Conservation (phyloP, 371 early-diverging fungal species). For the Mucor racemosus region DNA sequence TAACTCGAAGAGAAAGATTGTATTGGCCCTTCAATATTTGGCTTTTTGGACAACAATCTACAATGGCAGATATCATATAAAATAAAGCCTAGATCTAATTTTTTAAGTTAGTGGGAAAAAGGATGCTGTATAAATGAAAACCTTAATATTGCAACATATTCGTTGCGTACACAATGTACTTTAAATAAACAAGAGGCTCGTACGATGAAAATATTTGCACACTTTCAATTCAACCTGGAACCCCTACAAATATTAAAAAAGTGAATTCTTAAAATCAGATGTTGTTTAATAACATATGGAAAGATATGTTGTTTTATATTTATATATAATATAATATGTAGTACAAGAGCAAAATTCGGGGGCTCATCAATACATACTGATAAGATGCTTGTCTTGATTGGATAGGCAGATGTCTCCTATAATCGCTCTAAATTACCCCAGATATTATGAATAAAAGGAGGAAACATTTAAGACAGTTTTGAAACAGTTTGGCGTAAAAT, state of each 20-base stretch:
- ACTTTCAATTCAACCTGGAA: not conserved
- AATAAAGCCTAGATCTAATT: too few species aligned
- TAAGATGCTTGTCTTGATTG: conserved; percentile 8
- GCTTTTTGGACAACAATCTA: too few species aligned
- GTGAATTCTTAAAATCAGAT: not conserved
- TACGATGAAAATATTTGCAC: not conserved
- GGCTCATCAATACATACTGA: not conserved
- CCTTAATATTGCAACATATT: too few species aligned
- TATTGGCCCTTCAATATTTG: too few species aligned
- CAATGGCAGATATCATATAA: too few species aligned
- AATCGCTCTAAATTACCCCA: conserved; percentile 5
- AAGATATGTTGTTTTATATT: too few species aligned
- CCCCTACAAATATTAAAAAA: not conserved
- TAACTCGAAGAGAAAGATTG: too few species aligned
- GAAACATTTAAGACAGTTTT: conserved; percentile 6
- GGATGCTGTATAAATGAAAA: too few species aligned
- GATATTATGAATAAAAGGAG: conserved; percentile 3
- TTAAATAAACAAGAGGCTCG: not conserved
- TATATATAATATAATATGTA: not conserved
- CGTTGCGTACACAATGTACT: too few species aligned
- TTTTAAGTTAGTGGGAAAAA: too few species aligned
- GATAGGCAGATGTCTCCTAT: not conserved
- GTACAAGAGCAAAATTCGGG: not conserved
- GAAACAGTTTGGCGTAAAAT: not conserved
- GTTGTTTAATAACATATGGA: not conserved